phyloP scores from a whole-genome alignment of 371 early-diverging fungal species.

The Nematocida homosporus region DNA sequence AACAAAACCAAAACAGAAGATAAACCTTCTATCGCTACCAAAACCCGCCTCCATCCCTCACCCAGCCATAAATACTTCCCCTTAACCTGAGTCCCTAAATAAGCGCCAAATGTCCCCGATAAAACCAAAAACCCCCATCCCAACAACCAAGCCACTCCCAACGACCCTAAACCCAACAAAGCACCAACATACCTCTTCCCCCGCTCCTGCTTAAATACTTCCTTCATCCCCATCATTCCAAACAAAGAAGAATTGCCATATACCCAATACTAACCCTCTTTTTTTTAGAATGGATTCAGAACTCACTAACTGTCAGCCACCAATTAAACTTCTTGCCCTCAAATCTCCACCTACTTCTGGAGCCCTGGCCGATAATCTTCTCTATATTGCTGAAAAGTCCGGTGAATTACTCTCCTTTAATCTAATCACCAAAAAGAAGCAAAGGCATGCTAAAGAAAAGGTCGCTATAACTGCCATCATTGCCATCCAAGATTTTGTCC shows the following conservation, averaged over 20 bases:
- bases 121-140: background rate
- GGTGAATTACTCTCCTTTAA: constrained; percentile 25
- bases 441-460: constrained; percentile 10
- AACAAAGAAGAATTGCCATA: too few relatives aligned
- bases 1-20: background rate
- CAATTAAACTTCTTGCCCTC: background rate
- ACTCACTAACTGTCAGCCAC: too few relatives aligned
- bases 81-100: background rate
- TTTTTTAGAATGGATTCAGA: constrained; percentile 3
- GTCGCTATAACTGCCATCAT: constrained; percentile 9
- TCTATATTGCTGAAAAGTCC: constrained; percentile 5
- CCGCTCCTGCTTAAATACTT: background rate
- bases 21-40: background rate
- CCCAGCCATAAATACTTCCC: background rate
- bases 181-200: background rate
- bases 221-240: too few relatives aligned
- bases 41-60: background rate
- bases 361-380: background rate
- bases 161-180: background rate
- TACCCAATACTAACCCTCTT: background rate
- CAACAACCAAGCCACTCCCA: background rate
- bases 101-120: background rate
- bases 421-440: background rate
- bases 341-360: constrained; percentile 22
- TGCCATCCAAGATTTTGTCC: background rate